Evolutionary conservation across 2,329 filamentous ascomycete species (phyloP).

Genomic region (Calonectria pteridis): DNA sequence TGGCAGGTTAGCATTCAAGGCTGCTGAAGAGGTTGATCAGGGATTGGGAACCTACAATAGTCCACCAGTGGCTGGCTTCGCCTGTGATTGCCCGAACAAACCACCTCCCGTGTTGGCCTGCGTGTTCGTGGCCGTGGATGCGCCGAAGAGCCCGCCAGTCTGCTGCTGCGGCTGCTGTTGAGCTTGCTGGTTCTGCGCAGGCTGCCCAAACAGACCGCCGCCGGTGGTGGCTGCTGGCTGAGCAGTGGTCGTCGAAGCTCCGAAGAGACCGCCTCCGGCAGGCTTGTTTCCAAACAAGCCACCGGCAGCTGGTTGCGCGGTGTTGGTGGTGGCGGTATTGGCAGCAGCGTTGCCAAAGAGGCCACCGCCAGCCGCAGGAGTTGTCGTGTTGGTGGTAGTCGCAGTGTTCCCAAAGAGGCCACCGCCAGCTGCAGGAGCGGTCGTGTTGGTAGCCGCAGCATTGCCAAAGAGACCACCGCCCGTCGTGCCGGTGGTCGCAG

Average conservation of each 20-base stretch:
- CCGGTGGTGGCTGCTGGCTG: conserved; percentile 28
- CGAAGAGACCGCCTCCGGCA: conserved; percentile 39
- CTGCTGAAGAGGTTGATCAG: not conserved
- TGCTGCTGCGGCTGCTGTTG: conserved; percentile 39
- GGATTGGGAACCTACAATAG: conserved; percentile 47
- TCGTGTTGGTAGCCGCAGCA: conserved; percentile 37
- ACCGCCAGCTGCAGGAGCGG: conserved; percentile 41
- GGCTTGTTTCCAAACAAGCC: conserved; percentile 33
- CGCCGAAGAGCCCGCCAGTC: conserved; percentile 48
- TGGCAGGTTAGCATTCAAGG: conserved; percentile 30
- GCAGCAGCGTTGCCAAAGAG: conserved; percentile 48
- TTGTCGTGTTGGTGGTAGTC: conserved; percentile 40
- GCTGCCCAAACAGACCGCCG: conserved; percentile 44
- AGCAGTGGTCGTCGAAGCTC: conserved; percentile 28
- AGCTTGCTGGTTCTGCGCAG: conserved; percentile 36
- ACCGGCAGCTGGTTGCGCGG: conserved; percentile 34
- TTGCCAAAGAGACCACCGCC: conserved; percentile 50
- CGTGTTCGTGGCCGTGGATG: conserved; percentile 30
- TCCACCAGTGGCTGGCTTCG: conserved; percentile 45
- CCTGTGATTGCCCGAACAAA: conserved; percentile 52
- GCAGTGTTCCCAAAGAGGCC: conserved; percentile 49
- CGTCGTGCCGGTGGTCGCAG: conserved; percentile 35
- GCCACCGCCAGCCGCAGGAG: conserved; percentile 44
- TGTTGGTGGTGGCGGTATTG: conserved; percentile 32
- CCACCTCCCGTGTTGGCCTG: conserved; percentile 44